Evolutionary conservation across 1,284 basidiomycete genomes (phyloP).

Genomic region (Fomes fomentarius): DNA sequence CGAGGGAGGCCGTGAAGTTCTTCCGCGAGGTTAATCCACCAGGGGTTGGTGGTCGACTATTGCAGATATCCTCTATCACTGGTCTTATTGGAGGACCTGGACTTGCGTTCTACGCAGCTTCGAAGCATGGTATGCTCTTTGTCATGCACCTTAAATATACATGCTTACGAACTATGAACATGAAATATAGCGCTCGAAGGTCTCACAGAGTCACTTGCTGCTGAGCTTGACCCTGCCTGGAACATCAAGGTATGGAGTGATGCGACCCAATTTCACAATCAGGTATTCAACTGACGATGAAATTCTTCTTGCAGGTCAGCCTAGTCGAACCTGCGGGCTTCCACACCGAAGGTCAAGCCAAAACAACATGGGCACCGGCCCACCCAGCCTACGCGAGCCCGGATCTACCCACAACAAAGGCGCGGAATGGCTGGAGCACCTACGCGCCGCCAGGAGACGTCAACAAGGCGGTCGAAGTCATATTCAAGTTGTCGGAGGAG

Average conservation of each 20-base stretch:
- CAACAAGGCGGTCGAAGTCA: background rate
- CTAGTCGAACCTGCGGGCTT: background rate
- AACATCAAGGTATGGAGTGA: constrained; percentile 40
- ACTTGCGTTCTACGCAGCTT: constrained; percentile 9
- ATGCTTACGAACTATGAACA: background rate
- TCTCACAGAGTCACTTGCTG: constrained; percentile 32
- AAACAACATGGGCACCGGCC: background rate
- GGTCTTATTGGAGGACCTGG: constrained; percentile 1
- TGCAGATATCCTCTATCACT: constrained; percentile 14
- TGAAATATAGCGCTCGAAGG: constrained; percentile 29
- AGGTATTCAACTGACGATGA: background rate
- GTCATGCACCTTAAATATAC: background rate
- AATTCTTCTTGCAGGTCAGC: constrained; percentile 1
- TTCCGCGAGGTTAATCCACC: constrained; percentile 40
- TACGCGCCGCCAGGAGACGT: background rate
- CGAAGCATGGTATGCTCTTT: constrained; percentile 8
- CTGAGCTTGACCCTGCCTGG: constrained; percentile 41
- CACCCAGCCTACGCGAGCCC: constrained; percentile 19
- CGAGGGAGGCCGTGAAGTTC: constrained; percentile 36
- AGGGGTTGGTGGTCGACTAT: constrained; percentile 10
- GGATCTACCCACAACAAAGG: too few relatives aligned
- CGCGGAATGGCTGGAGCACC: too few relatives aligned
- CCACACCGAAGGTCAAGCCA: background rate
- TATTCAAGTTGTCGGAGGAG: background rate
- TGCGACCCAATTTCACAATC: background rate